phyloP scores from a whole-genome alignment of 306 rosid genomes.

The Calophaca sinica region DNA sequence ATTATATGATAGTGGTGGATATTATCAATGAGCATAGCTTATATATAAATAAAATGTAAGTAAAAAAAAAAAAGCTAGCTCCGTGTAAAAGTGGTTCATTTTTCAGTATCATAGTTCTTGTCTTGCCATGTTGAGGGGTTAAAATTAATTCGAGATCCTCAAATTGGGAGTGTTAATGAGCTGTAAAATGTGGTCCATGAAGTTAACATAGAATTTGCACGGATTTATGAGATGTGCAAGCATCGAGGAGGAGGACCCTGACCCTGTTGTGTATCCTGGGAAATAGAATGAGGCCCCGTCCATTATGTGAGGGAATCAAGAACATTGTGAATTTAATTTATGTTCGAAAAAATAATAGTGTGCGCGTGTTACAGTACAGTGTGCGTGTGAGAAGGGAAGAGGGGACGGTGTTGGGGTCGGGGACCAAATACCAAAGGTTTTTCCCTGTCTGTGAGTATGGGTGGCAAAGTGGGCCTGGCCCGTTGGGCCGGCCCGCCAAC shows the following conservation, averaged over 20 bases:
- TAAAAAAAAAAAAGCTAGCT: too few relatives aligned
- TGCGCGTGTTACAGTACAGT: not conserved
- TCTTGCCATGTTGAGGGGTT: slow-evolving; percentile 7
- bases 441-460: too few relatives aligned
- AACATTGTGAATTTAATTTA: slow-evolving; percentile 8
- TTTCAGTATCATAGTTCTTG: slow-evolving; percentile 11
- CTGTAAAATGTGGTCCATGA: slow-evolving; percentile 56
- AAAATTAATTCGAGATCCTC: slow-evolving; percentile 28
- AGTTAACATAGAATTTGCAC: slow-evolving; percentile 53
- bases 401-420: slow-evolving; percentile 12
- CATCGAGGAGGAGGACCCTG: slow-evolving; percentile 37
- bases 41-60: not conserved
- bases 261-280: not conserved
- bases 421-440: slow-evolving; percentile 37
- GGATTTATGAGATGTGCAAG: slow-evolving; percentile 48
- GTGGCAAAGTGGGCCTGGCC: too few relatives aligned
- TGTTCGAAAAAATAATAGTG: not conserved
- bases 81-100: slow-evolving; percentile 12
- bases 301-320: slow-evolving; percentile 33
- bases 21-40: too few relatives aligned
- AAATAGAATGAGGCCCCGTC: slow-evolving; percentile 38
- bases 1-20: too few relatives aligned
- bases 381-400: not conserved
- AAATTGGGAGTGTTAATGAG: slow-evolving; percentile 23
- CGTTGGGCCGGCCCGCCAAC: too few relatives aligned